Evolutionary conservation across 441 rosid species (phyloP).

Genomic region (Euphorbia schlechtendalii): DNA sequence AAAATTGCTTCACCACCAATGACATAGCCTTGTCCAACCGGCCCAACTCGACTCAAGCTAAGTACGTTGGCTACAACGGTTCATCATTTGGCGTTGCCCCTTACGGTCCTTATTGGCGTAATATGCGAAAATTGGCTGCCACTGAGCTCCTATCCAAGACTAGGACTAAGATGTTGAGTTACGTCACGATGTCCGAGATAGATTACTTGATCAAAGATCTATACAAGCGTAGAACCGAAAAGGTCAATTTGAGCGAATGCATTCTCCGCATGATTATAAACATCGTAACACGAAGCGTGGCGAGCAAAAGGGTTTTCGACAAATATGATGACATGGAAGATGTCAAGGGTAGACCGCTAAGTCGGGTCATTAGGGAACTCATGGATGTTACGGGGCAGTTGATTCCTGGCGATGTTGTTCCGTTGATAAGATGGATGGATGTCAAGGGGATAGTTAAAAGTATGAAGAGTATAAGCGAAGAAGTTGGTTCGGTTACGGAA

Average conservation of each 20-base stretch:
- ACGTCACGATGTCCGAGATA: conserved; percentile 7
- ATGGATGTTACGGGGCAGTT: conserved; percentile 1
- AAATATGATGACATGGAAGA: not conserved
- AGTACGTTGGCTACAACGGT: not conserved
- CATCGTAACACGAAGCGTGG: conserved; percentile 16
- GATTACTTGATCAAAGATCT: not conserved
- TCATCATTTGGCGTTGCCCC: conserved; percentile 3
- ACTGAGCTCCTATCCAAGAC: not conserved
- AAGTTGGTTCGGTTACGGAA: too few relatives aligned
- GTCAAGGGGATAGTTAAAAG: conserved; percentile 8
- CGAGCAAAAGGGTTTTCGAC: conserved; percentile 19
- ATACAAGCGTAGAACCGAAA: not conserved
- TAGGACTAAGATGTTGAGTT: conserved; percentile 1
- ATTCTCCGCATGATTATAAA: not conserved
- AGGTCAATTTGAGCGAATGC: not conserved
- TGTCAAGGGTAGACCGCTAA: not conserved
- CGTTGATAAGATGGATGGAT: conserved; percentile 12
- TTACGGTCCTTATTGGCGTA: too few relatives aligned
- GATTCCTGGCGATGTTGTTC: conserved; percentile 13
- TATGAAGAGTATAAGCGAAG: conserved; percentile 2
- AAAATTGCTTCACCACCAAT: too few relatives aligned
- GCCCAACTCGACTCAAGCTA: not conserved
- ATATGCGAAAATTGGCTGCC: too few relatives aligned
- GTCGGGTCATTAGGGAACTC: too few relatives aligned
- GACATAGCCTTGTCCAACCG: not conserved